A percentile compares a stretch with the other conserved stretches of the same genome.
Evolutionary conservation across 345 rosid species (phyloP).

Genomic region (Hibiscus tridactylites): DNA sequence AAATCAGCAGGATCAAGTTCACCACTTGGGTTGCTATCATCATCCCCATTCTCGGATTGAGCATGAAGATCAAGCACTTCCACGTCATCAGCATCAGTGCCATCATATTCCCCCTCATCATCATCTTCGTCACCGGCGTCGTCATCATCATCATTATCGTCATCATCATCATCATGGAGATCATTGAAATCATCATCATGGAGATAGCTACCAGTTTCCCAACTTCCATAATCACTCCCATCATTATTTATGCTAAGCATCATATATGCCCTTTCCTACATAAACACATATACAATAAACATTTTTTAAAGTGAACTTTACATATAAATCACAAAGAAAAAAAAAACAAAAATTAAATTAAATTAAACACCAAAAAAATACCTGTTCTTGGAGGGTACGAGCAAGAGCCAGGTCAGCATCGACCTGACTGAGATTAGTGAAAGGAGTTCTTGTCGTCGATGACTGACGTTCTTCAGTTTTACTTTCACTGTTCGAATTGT

Average conservation of each 20-base stretch:
- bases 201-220: constrained; percentile 66
- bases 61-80: constrained; percentile 60
- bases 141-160: constrained; percentile 32
- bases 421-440: constrained; percentile 59
- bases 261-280: constrained; percentile 84
- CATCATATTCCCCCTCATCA: constrained; percentile 26
- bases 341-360: background rate
- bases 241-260: constrained; percentile 67
- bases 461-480: constrained; percentile 33
- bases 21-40: constrained; percentile 23
- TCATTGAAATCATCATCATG: constrained; percentile 59
- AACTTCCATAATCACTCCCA: constrained; percentile 71
- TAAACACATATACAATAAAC: background rate
- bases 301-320: background rate
- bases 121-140: constrained; percentile 29
- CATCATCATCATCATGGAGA: constrained; percentile 33
- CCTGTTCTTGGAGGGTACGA: constrained; percentile 90
- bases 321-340: background rate
- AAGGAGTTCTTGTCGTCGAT: constrained; percentile 56
- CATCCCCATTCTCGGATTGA: constrained; percentile 29
- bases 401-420: constrained; percentile 73
- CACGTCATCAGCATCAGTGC: constrained; percentile 49
- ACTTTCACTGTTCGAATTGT: constrained; percentile 1
- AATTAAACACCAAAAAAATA: constrained; percentile 2
- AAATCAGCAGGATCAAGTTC: constrained; percentile 44